Conservation (phyloP, 495 filamentous ascomycete genomes). For the Jackrogersella minutella region DNA sequence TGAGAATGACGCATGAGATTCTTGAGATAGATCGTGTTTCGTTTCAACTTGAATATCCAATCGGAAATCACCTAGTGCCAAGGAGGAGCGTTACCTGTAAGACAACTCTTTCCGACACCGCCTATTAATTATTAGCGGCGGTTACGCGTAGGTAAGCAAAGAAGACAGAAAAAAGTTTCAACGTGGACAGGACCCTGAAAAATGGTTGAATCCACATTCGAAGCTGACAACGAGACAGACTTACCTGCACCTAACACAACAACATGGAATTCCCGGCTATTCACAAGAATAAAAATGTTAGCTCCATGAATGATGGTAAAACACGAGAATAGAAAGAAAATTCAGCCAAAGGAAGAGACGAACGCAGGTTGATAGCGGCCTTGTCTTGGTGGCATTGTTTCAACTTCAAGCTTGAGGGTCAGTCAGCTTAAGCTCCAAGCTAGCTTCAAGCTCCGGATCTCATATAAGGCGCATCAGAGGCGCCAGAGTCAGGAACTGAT, state of each 20-base stretch:
- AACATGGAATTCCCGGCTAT: constrained; percentile 86
- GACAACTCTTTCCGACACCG: constrained; percentile 96
- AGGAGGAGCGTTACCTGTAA: constrained; percentile 75
- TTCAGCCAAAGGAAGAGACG: constrained; percentile 13
- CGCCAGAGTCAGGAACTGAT: constrained; percentile 19
- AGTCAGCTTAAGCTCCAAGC: constrained; percentile 33
- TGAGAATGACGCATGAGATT: constrained; percentile 17
- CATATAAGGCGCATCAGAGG: constrained; percentile 34
- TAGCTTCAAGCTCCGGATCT: constrained; percentile 34
- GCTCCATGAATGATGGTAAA: constrained; percentile 6
- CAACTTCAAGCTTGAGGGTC: constrained; percentile 11
- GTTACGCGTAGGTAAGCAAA: constrained; percentile 35
- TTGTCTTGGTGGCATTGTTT: constrained; percentile 41
- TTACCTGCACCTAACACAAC: constrained; percentile 88
- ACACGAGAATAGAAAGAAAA: neutral
- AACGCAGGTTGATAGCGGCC: constrained; percentile 40
- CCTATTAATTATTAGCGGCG: constrained; percentile 61
- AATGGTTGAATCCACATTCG: constrained; percentile 7
- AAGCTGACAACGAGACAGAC: constrained; percentile 38
- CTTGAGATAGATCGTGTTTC: constrained; percentile 16
- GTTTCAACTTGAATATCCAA: constrained; percentile 37
- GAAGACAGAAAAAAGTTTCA: constrained; percentile 12
- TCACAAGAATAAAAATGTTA: constrained; percentile 30
- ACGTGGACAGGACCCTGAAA: constrained; percentile 5
- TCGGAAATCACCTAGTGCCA: constrained; percentile 16